Evolutionary conservation across 1,284 basidiomycete species (phyloP), one percentile per base, ranked within the genome.

Genomic region (Lentinula novae-zelandiae): DNA sequence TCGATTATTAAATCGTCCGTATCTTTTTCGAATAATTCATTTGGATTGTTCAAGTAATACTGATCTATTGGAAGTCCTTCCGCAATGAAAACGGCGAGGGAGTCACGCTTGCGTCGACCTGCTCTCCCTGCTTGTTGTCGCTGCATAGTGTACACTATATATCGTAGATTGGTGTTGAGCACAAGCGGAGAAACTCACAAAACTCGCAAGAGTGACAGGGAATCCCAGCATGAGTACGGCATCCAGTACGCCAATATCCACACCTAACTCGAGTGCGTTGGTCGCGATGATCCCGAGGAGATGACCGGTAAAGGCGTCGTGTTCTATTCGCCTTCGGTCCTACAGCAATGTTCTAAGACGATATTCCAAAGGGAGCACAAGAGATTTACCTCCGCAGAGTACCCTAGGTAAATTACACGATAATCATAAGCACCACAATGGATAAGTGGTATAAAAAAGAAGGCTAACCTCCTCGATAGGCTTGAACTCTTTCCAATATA

Each of bases 161-260:
- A 39, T 36, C 34, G 10, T 49, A 38, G 0, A 17, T 44, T 17
- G 2, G 8, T n/a, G 17, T 44, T 44, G 44, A 7, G 44, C 8
- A 12, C 4, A 51, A 10, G 51, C 15, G 39, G n/a, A 62, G 51
- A 12, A 22, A 74, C 84, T 68, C 61, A 92, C 90, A 63, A 92
- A 87, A 67, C 88, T 92, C 0, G 91, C 87, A 53, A 94, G 75
- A 60, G 82, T 87, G 60, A 86, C 82, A 0, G 94, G 94, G 69
- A 96, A 95, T 0, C 93, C 93, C 20, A 95, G 82, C 84, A 95
- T 92, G 62, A 96, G 84, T 38, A 96, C 94, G 0, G 91, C 92
- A 70, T 96, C 95, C 36, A 96, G 75, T 20, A 83, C 84, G 13
- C 93, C 95, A 49, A 96, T 96, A 68, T 96, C 94, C 34, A 96